These are phyloP conservation scores for Serendipita sp. DNA, from an alignment of 768 basidiomycete species.

Conservation along the genomic window DNA sequence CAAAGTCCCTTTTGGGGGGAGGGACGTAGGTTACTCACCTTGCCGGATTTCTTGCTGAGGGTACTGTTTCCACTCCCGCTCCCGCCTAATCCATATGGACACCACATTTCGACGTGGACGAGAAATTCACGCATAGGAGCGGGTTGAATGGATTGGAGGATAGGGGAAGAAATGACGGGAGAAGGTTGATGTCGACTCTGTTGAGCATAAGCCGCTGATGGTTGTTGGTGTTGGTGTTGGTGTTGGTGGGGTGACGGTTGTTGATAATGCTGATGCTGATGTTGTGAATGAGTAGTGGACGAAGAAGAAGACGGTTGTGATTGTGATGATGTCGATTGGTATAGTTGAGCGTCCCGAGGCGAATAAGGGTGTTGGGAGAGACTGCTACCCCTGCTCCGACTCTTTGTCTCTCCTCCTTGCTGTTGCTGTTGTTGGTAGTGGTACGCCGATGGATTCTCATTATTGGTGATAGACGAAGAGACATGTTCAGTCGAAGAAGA, in stretches of 20 bases:
- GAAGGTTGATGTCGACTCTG: not conserved
- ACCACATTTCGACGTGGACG: slow-evolving; percentile 5
- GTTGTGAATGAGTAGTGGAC: not conserved
- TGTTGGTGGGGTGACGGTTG: not conserved
- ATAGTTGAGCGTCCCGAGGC: too few relatives aligned
- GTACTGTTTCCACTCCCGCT: not conserved
- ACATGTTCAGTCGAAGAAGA: too few relatives aligned
- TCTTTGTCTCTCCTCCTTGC: too few relatives aligned
- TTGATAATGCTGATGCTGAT: not conserved
- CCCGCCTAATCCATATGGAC: not conserved
- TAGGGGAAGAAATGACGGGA: not conserved
- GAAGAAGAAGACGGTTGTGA: not conserved
- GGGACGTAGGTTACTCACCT: not conserved
- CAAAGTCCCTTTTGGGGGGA: too few relatives aligned
- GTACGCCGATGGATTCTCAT: too few relatives aligned
- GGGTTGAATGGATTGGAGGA: not conserved
- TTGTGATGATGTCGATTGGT: not conserved
- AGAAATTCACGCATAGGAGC: not conserved
- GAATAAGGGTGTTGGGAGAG: too few relatives aligned
- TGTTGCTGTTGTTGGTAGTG: too few relatives aligned
- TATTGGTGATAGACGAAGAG: too few relatives aligned
- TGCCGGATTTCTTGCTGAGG: not conserved
- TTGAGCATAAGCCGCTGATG: not conserved
- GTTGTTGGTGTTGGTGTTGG: not conserved
- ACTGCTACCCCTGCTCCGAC: too few relatives aligned